Percentiles rank a stretch among this genome's conserved stretches.
These are phyloP conservation scores for Sechiopsis laciniata DNA, from an alignment of 306 rosid species.

Conservation along the genomic window DNA sequence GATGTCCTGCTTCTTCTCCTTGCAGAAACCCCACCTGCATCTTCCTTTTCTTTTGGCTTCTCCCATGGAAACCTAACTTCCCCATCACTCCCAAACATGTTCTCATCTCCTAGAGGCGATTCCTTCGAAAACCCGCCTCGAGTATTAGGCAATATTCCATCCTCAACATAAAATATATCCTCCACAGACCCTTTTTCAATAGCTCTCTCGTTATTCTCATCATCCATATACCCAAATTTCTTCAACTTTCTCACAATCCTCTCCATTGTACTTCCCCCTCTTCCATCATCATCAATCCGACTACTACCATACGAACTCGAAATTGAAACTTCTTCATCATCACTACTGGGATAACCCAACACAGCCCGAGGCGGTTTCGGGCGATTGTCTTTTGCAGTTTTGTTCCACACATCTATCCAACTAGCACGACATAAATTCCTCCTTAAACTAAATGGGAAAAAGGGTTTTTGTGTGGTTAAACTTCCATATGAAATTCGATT, in stretches of 20 bases:
- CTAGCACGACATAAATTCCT: slow-evolving; percentile 29
- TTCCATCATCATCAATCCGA: slow-evolving; percentile 17
- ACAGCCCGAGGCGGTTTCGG: slow-evolving; percentile 49
- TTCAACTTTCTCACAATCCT: slow-evolving; percentile 76
- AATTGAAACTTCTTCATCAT: slow-evolving; percentile 35
- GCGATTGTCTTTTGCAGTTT: slow-evolving; percentile 30
- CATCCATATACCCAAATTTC: slow-evolving; percentile 67
- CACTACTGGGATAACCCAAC: slow-evolving; percentile 46
- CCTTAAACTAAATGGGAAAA: slow-evolving; percentile 18
- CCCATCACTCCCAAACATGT: slow-evolving; percentile 51
- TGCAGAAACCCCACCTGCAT: slow-evolving; percentile 24
- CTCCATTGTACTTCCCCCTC: slow-evolving; percentile 64
- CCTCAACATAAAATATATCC: slow-evolving; percentile 76
- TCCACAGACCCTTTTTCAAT: slow-evolving; percentile 90
- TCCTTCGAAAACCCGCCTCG: slow-evolving; percentile 69
- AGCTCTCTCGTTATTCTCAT: slow-evolving; percentile 37
- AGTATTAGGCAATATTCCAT: slow-evolving; percentile 78
- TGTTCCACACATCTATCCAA: slow-evolving; percentile 70
- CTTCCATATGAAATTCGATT: slow-evolving; percentile 29
- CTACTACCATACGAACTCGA: slow-evolving; percentile 28
- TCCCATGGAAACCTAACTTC: slow-evolving; percentile 94
- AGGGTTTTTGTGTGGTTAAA: slow-evolving; percentile 26
- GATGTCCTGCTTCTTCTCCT: slow-evolving; percentile 50
- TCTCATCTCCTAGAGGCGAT: slow-evolving; percentile 58
- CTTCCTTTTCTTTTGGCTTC: slow-evolving; percentile 50